Conservation (phyloP, 306 rosid genomes). For the Acacia melanoxylon region DNA sequence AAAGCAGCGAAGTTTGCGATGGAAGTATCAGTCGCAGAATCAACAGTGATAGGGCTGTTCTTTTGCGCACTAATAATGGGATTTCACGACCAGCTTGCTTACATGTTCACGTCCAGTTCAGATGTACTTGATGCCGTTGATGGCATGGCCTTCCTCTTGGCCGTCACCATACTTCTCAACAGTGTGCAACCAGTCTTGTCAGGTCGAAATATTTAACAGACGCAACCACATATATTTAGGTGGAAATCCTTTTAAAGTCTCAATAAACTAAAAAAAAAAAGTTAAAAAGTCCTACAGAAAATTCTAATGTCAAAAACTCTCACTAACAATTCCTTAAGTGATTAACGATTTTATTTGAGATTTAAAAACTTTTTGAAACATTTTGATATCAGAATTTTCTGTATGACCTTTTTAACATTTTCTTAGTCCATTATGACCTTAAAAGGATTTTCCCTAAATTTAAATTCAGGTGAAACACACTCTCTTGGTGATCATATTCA, state of each 20-base stretch:
- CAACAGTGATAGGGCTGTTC: conserved; percentile 46
- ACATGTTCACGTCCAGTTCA: conserved; percentile 54
- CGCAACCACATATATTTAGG: neutral
- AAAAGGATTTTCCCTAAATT: too few species aligned
- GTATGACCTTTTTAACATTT: too few species aligned
- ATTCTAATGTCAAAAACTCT: too few species aligned
- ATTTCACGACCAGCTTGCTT: conserved; percentile 44
- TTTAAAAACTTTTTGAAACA: too few species aligned
- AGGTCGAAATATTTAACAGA: conserved; percentile 32
- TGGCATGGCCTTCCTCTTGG: conserved; percentile 49
- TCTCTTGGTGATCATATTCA: neutral
- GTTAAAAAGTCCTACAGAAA: too few species aligned
- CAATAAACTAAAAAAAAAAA: too few species aligned
- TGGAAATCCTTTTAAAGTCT: too few species aligned
- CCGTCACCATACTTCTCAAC: conserved; percentile 59
- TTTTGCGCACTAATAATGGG: conserved; percentile 45
- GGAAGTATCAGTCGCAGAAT: conserved; percentile 48
- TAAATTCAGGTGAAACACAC: too few species aligned
- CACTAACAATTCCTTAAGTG: too few species aligned
- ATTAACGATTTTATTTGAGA: too few species aligned
- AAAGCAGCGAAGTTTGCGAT: conserved; percentile 67
- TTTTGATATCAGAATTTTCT: too few species aligned
- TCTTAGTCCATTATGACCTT: too few species aligned
- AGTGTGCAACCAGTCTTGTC: conserved; percentile 71
- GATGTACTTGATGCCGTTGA: conserved; percentile 52